These are phyloP conservation scores for Hyaloscypha finlandica DNA, from an alignment of 495 filamentous ascomycete genomes.

Conservation along the genomic window DNA sequence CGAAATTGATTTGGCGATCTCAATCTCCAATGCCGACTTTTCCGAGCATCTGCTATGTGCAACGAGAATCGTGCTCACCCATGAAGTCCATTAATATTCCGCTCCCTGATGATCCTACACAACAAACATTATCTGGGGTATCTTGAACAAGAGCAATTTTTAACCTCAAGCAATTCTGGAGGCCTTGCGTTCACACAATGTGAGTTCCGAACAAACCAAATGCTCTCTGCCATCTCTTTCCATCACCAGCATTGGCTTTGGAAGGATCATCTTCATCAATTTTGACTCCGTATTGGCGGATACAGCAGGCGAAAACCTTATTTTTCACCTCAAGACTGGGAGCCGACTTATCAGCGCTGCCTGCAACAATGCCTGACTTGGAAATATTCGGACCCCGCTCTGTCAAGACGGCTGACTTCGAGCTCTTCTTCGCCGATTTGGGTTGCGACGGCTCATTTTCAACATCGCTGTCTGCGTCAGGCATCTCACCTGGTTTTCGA, in stretches of 20 bases:
- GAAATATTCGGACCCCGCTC: conserved; percentile 33
- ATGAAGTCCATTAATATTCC: too few species aligned
- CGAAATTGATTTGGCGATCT: too few species aligned
- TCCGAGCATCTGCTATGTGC: too few species aligned
- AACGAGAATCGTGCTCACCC: too few species aligned
- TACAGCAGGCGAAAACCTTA: conserved; percentile 60
- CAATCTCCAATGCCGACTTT: too few species aligned
- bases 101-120: too few species aligned
- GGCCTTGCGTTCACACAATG: conserved; percentile 37
- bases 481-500: conserved; percentile 20
- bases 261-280: conserved; percentile 31
- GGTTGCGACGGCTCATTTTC: conserved; percentile 14
- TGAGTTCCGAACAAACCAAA: conserved; percentile 58
- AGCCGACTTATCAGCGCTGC: neutral
- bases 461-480: conserved; percentile 29
- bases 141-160: neutral
- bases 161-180: neutral
- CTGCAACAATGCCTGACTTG: neutral
- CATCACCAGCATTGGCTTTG: conserved; percentile 38
- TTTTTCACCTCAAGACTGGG: conserved; percentile 35
- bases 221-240: conserved; percentile 47
- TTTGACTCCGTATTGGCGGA: conserved; percentile 61
- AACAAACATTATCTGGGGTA: neutral
- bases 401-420: conserved; percentile 20
- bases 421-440: neutral